Evolutionary conservation across 768 basidiomycete genomes (phyloP), one percentile per base, ranked within the genome.

Genomic region (Mycena albidolilacea): DNA sequence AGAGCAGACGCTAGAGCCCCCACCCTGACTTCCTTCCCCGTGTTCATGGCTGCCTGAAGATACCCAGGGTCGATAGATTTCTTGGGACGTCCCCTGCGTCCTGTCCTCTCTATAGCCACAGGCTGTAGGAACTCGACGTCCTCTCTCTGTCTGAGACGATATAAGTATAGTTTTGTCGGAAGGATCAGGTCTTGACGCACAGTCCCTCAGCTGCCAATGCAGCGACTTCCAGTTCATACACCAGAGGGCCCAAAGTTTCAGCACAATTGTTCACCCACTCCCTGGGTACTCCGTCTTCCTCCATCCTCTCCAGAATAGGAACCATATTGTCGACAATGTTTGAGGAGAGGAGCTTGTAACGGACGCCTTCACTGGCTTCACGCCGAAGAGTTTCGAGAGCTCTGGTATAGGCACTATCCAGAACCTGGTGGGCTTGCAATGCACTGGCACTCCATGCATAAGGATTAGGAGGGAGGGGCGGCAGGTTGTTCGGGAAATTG

Each of bases 181-280:
- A 12, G 57, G 30, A 43, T 9, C 11, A 21, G 8, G 19, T 30
- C 30, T 37, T 11, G 15, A 30, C 67, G 60, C 5, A 68, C 67
- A 68, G n/a, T 68, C 67, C 67, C 23, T 68, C 67, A 14, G 59
- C 67, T 1, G 46, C 58, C 7, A 60, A 48, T 43, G 67, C 59
- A 0, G 38, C 35, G 0, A 67, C 66, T 50, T 67, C 17, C 11
- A 67, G 14, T 12, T 67, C 66, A 9, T 59, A 67, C 2, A 68
- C 67, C 35, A 68, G 8, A 15, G 67, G 59, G 12, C 67, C 67
- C 3, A 68, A 17, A 41, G 43, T 61, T 11, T 35, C 1, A 14
- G 59, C 59, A 19, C 44, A 48, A 4, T 1, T 1, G 1, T 61
- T 48, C 3, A 68, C 37, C 67, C 67, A 68, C 3, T 5, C 21